phyloP scores from a whole-genome alignment of 2,329 filamentous ascomycete genomes.

The Alternaria solani region DNA sequence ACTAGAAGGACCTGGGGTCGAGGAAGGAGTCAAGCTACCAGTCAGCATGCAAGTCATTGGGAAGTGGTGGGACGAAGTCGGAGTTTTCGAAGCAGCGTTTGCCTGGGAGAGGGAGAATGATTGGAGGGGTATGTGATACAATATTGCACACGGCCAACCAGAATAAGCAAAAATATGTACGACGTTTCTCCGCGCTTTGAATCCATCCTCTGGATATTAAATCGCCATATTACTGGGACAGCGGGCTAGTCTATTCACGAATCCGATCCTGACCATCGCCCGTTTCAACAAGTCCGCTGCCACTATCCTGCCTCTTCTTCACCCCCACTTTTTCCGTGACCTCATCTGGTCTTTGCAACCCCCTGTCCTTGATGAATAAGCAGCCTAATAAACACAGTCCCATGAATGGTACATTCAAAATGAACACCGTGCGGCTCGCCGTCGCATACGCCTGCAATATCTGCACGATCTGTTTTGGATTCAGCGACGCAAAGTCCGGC shows the following conservation, averaged over 20 bases:
- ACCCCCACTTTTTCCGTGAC: background rate
- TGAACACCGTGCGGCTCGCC: constrained; percentile 65
- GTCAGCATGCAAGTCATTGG: constrained; percentile 66
- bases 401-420: constrained; percentile 64
- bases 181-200: background rate
- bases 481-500: constrained; percentile 19
- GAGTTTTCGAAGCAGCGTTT: constrained; percentile 55
- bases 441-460: constrained; percentile 62
- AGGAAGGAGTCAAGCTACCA: constrained; percentile 50
- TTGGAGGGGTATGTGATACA: constrained; percentile 51
- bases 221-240: background rate
- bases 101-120: constrained; percentile 59
- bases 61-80: constrained; percentile 60
- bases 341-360: constrained; percentile 51
- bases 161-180: background rate
- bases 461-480: constrained; percentile 26
- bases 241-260: background rate
- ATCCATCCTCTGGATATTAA: background rate
- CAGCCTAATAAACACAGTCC: constrained; percentile 61
- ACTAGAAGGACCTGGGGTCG: constrained; percentile 46
- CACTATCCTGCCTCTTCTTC: background rate
- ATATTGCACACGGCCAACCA: too few relatives aligned
- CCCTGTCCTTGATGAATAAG: constrained; percentile 59
- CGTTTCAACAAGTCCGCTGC: background rate
- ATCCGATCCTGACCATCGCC: background rate